Conservation (phyloP, 2,329 filamentous ascomycete species). For the Pezicula carpinea region DNA sequence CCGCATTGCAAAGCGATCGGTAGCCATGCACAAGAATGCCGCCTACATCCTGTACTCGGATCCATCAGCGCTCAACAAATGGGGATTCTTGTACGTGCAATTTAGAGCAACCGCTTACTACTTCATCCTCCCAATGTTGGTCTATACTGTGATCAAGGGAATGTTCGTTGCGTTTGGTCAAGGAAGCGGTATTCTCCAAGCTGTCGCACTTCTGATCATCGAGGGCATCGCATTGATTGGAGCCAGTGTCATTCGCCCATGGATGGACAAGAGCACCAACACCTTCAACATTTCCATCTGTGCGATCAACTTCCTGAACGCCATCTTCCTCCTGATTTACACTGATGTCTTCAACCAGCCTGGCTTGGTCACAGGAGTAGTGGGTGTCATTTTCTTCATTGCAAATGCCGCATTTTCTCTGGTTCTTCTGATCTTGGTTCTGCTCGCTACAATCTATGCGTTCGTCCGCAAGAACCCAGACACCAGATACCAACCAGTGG, state of each 20-base stretch:
- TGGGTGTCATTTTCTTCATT: constrained; percentile 86
- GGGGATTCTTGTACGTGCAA: constrained; percentile 96
- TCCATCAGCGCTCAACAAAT: constrained; percentile 90
- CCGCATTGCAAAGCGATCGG: constrained; percentile 80
- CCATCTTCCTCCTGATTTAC: constrained; percentile 85
- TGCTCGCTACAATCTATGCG: constrained; percentile 72
- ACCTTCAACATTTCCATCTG: constrained; percentile 92
- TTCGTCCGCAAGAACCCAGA: constrained; percentile 92
- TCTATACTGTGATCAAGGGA: constrained; percentile 79
- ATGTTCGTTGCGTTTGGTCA: constrained; percentile 86
- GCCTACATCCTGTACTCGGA: constrained; percentile 97
- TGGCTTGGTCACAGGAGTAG: constrained; percentile 75
- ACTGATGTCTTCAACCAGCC: constrained; percentile 82
- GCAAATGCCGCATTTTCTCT: constrained; percentile 80
- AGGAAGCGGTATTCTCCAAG: constrained; percentile 65
- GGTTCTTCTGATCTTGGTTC: constrained; percentile 76
- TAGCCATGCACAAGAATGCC: constrained; percentile 89
- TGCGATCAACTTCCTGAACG: constrained; percentile 84
- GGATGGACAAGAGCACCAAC: constrained; percentile 99
- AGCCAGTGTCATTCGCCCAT: constrained; percentile 78
- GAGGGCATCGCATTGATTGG: constrained; percentile 75
- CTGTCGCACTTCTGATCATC: constrained; percentile 76
- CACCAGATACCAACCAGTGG: constrained; percentile 92
- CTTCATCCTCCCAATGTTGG: constrained; percentile 77
- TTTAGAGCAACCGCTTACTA: constrained; percentile 96